These are phyloP conservation scores for Monosporascus sp. DNA, from an alignment of 2,329 filamentous ascomycete genomes.

Conservation along the genomic window DNA sequence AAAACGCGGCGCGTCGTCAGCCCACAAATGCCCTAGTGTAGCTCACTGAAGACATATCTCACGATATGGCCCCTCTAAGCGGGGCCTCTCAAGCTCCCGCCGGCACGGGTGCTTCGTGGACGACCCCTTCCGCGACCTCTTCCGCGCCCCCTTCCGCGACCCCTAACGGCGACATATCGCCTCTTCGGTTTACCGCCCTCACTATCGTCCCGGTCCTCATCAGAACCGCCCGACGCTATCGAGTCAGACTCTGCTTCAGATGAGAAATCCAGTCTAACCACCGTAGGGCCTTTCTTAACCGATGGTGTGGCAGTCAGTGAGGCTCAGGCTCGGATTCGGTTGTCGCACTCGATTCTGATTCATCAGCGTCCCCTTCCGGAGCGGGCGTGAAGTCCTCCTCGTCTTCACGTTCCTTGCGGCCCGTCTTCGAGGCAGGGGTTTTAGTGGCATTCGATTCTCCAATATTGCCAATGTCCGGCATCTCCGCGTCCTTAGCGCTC, in stretches of 20 bases:
- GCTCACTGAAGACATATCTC: no score
- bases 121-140: conserved; percentile 7
- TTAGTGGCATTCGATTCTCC: no score
- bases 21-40: no score
- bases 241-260: conserved; percentile 14
- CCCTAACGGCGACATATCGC: conserved; percentile 23
- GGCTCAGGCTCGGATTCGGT: no score
- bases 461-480: no score
- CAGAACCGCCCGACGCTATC: conserved; percentile 8
- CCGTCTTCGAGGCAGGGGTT: no score
- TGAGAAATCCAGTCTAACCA: conserved; percentile 16
- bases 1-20: no score
- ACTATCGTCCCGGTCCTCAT: conserved; percentile 1
- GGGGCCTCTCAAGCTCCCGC: conserved; percentile 5
- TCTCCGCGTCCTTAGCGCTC: conserved; percentile 1
- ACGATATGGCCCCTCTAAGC: no score
- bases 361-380: neutral
- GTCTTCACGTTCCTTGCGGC: conserved; percentile 18
- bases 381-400: conserved; percentile 18
- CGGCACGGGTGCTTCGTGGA: no score
- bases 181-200: conserved; percentile 39
- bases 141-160: conserved; percentile 11
- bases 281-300: conserved; percentile 14
- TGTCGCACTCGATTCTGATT: conserved; percentile 10
- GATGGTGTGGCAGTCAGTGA: conserved; percentile 1